These are phyloP conservation scores for Camellia granthamiana DNA, from an alignment of 148 eudicot genomes.

Conservation along the genomic window DNA sequence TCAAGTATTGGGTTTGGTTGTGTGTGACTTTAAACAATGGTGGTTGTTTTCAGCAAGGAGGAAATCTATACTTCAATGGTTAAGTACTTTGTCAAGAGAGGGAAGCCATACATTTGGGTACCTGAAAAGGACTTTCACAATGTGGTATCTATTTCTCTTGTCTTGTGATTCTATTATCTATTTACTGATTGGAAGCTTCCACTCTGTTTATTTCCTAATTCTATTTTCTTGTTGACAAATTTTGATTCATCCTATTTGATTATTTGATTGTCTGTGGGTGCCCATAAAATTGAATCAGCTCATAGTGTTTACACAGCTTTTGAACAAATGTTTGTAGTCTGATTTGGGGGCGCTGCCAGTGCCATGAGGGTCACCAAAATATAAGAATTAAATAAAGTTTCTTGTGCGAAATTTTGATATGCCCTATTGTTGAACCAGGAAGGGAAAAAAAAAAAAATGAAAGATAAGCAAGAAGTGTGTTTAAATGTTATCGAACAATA, in stretches of 20 bases:
- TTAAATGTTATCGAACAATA: background rate
- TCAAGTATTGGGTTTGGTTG: slow-evolving; percentile 8
- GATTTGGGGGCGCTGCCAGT: background rate
- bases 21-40: slow-evolving; percentile 1
- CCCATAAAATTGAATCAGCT: background rate
- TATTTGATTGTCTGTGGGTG: background rate
- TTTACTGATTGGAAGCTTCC: background rate
- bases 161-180: background rate
- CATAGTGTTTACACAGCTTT: background rate
- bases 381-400: background rate
- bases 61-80: slow-evolving; percentile 69
- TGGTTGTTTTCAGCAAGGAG: slow-evolving; percentile 53
- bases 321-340: background rate
- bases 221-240: background rate
- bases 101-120: slow-evolving; percentile 78
- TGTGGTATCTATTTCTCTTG: slow-evolving; percentile 39
- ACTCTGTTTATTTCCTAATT: background rate
- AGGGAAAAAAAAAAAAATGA: background rate
- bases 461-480: background rate
- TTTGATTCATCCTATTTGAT: background rate
- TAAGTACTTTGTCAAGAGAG: slow-evolving; percentile 69
- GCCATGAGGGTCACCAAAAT: background rate
- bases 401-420: background rate
- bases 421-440: background rate
- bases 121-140: slow-evolving; percentile 75